A percentile compares a stretch with the other conserved stretches of the same genome.
phyloP scores from a whole-genome alignment of 495 filamentous ascomycete species.

The Xylaria telfairii region DNA sequence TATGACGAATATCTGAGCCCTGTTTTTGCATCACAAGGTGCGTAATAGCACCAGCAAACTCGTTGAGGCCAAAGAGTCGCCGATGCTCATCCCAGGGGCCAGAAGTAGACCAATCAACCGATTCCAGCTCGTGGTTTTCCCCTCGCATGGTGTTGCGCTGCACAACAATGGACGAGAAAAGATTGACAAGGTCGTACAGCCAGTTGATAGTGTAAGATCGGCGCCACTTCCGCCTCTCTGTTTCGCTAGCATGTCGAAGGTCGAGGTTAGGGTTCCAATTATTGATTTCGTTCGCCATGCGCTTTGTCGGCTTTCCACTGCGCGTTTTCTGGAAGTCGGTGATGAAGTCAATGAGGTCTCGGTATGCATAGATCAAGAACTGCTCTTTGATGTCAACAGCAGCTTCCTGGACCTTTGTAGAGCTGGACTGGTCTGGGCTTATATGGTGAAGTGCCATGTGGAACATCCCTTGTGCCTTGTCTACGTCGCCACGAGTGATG shows the following conservation, averaged over 20 bases:
- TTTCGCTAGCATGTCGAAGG: slow-evolving; percentile 43
- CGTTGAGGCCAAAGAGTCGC: slow-evolving; percentile 47
- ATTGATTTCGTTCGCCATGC: slow-evolving; percentile 44
- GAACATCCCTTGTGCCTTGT: slow-evolving; percentile 41
- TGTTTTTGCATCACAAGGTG: slow-evolving; percentile 50
- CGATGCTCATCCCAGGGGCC: slow-evolving; percentile 42
- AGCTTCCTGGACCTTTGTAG: slow-evolving; percentile 25
- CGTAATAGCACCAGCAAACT: slow-evolving; percentile 48
- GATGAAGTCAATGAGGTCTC: slow-evolving; percentile 54
- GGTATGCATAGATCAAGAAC: slow-evolving; percentile 49
- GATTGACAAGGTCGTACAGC: slow-evolving; percentile 57
- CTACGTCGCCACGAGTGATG: slow-evolving; percentile 45
- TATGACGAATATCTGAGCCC: slow-evolving; percentile 43
- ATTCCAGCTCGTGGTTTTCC: slow-evolving; percentile 41
- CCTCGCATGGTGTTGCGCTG: slow-evolving; percentile 44
- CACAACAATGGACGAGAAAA: slow-evolving; percentile 49
- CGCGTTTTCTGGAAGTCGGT: slow-evolving; percentile 52
- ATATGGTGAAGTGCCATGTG: slow-evolving; percentile 27
- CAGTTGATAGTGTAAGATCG: slow-evolving; percentile 56
- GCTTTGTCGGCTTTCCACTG: slow-evolving; percentile 54
- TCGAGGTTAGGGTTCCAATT: slow-evolving; percentile 53
- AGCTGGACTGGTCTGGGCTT: slow-evolving; percentile 16
- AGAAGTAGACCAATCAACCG: slow-evolving; percentile 35
- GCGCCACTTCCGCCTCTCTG: slow-evolving; percentile 51
- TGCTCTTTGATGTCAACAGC: slow-evolving; percentile 48